phyloP scores from a whole-genome alignment of 202 grass and related monocot species.

The Thinopyrum obtusiflorum region DNA sequence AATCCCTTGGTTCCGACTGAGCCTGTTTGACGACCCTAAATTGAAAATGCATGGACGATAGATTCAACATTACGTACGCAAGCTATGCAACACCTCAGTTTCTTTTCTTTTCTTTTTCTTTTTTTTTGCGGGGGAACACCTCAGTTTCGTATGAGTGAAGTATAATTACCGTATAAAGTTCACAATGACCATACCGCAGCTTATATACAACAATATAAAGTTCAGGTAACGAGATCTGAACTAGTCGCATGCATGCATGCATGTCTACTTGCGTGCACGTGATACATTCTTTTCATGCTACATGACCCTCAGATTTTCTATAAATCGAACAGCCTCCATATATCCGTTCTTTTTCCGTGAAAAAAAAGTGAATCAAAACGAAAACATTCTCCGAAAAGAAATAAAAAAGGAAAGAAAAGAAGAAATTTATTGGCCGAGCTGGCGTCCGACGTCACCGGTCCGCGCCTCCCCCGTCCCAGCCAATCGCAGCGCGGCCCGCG shows the following conservation, averaged over 20 bases:
- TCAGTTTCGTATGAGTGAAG: too few relatives aligned
- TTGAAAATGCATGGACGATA: too few relatives aligned
- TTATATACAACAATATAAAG: too few relatives aligned
- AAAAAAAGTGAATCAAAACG: background rate
- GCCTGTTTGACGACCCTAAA: too few relatives aligned
- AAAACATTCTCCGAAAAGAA: background rate
- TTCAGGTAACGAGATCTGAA: background rate
- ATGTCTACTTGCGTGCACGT: background rate
- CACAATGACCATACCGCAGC: too few relatives aligned
- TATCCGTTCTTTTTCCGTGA: too few relatives aligned
- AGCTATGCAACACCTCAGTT: too few relatives aligned
- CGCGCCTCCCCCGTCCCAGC: background rate
- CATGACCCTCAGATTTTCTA: background rate
- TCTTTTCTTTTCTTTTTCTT: too few relatives aligned
- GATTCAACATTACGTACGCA: too few relatives aligned
- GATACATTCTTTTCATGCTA: background rate
- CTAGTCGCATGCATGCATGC: background rate
- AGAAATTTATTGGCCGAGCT: background rate
- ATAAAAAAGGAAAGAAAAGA: background rate
- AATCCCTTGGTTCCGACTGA: too few relatives aligned
- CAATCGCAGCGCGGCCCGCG: conserved; percentile 20
- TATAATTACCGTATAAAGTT: too few relatives aligned
- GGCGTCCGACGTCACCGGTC: conserved; percentile 33
- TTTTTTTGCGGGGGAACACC: too few relatives aligned
- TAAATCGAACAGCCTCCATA: background rate